Evolutionary conservation across 441 rosid genomes (phyloP).

Genomic region (Brassica balearica): DNA sequence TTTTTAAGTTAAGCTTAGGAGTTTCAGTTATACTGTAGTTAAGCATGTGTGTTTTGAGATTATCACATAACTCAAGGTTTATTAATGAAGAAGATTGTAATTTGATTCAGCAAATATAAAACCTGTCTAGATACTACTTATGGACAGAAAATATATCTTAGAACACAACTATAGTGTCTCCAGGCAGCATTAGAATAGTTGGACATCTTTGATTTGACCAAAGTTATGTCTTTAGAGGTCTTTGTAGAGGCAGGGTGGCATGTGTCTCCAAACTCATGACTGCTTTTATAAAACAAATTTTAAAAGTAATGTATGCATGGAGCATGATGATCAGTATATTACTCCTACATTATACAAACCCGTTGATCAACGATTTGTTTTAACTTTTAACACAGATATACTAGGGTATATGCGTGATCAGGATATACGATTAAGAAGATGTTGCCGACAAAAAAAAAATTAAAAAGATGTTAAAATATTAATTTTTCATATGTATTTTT

Average conservation of each 20-base stretch:
- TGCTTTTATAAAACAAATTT: not conserved
- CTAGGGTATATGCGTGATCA: not conserved
- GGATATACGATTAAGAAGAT: not conserved
- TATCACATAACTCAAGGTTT: no score
- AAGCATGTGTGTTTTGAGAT: no score
- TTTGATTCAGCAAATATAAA: no score
- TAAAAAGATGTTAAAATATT: no score
- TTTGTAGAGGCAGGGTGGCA: constrained; percentile 19
- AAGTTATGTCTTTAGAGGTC: constrained; percentile 26
- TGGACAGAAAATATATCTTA: no score
- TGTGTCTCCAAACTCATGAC: constrained; percentile 10
- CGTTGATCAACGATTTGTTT: not conserved
- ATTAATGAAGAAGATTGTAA: no score
- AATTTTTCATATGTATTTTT: not conserved
- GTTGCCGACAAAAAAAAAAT: no score
- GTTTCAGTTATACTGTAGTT: no score
- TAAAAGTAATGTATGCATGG: not conserved
- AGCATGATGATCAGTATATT: not conserved
- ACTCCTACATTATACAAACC: not conserved
- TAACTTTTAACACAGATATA: not conserved
- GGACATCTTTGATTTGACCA: not conserved
- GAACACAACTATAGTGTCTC: not conserved
- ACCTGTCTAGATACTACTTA: no score
- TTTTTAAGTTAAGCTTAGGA: no score
- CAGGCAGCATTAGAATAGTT: constrained; percentile 22